Base-by-base conservation (phyloP, 2,329 filamentous ascomycete species). In the Emericellopsis atlantica region DNA sequence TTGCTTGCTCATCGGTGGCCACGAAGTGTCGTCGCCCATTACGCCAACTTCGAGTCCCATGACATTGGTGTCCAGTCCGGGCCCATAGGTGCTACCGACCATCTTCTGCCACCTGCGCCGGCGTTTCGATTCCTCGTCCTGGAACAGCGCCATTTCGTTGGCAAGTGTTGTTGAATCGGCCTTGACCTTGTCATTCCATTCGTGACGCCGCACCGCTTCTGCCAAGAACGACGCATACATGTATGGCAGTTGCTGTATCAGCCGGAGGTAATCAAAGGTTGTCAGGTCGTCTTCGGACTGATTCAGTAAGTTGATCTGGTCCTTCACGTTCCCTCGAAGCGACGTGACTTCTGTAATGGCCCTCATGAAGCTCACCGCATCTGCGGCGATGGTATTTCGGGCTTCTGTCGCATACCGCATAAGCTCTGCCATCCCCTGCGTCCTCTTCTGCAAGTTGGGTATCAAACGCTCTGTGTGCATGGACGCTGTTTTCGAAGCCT, bases 111-210 rank as follows among this genome's bases (percentile, higher is more conserved):
- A 98, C 54, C 84, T 93, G 51, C 83, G 84, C 36, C 92, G 76
- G 40, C 92, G 73, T 51, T 90, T 88, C 39, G 85, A 76, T 57
- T 98, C 92, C 59, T 96, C 92, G 45, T 95, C 89, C 53, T 92
- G 86, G 47, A 93, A 90, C 1, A 85, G 68, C 2, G 88, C 86
- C 73, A 96, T 86, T 55, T 96, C 90, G 56, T 96, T 93, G 22
- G 88, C 87, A 22, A 98, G 65, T 0, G 83, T 86, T 3, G 84
- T 80, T 1, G 90, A 92, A 52, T 96, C 92, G 3, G 76, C 74
- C 55, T 83, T 86, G 58, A 96, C 82, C 60, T 94, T 95, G 40
- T 94, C 86, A 11, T 76, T 78, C 89, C 92, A 98, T 61, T 95
- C 89, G 29, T 80, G 80, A 18, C 92, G 80, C 43, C 85, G 77